Base-by-base conservation (phyloP, 495 filamentous ascomycete genomes). In the Penicillium angulare region DNA sequence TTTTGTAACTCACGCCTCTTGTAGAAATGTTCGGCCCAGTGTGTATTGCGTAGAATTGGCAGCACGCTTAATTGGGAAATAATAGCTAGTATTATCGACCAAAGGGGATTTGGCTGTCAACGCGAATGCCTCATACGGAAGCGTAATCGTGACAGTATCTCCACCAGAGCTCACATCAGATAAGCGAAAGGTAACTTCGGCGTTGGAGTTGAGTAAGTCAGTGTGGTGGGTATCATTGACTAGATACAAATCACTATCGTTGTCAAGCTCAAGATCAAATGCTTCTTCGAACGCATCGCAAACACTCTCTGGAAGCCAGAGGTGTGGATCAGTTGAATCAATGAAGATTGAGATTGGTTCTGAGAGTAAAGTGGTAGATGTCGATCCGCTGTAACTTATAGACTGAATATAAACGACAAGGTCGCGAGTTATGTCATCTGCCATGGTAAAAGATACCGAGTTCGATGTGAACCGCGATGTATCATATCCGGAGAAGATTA, bases 11-110 rank as follows among this genome's bases (percentile, higher is more conserved):
- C 47, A 60, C 13, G 82, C 77, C 64, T 88, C 86, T 67, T 89
- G 86, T 49, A 89, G 72, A 55, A 89, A 89, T 3, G 72, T 65
- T 22, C 86, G 79, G n/a, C 86, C 86, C 52, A 89, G 74, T n/a
- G 82, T 81, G 53, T 78, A 74, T 49, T 82, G 74, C n/a, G 75
- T 78, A 17, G 67, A 62, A 58, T 79, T 74, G 20, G 68, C 63
- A 20, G 76, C 70, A 42, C 68, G 72, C 47, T 78, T 72, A 17
- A 88, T 66, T 17, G 86, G 83, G 52, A 90, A 87, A 63, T 88
- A 88, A 44, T 77, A 73, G 43, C 53, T 51, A 24, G 33, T 64
- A 2, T 52, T 55, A 8, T 68, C 60, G 41, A 64, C 65, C 49
- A 81, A 79, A 3, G 85, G 85, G 53, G 78, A 82, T 3, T 73